phyloP scores from a whole-genome alignment of 495 filamentous ascomycete species.

The Thermothielavioides terrestris region DNA sequence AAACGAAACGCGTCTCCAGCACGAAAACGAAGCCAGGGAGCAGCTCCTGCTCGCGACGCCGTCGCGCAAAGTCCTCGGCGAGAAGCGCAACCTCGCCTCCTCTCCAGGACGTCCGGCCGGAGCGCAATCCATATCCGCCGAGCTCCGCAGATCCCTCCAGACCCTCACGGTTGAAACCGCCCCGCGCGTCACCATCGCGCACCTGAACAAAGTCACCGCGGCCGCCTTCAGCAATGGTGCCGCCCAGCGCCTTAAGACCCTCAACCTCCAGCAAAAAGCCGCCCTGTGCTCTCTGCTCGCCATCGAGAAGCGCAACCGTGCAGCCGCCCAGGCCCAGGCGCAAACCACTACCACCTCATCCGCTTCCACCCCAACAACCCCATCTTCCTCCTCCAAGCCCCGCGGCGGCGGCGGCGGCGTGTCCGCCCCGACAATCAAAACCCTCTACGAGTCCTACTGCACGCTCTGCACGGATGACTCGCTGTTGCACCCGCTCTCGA shows the following conservation, averaged over 20 bases:
- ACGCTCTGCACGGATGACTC: constrained; percentile 73
- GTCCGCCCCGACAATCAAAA: constrained; percentile 73
- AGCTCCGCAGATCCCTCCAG: constrained; percentile 42
- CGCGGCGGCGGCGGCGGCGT: constrained; percentile 30
- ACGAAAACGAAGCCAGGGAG: constrained; percentile 46
- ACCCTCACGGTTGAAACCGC: constrained; percentile 63
- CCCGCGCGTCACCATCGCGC: constrained; percentile 78
- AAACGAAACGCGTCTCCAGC: constrained; percentile 62
- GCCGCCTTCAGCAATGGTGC: constrained; percentile 79
- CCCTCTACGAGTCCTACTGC: constrained; percentile 71
- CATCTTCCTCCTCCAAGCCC: constrained; percentile 20
- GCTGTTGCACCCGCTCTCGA: constrained; percentile 74
- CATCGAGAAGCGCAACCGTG: constrained; percentile 58
- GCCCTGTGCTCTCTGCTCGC: constrained; percentile 80
- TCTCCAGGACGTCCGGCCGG: constrained; percentile 32
- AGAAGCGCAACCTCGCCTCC: constrained; percentile 39
- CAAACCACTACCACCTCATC: constrained; percentile 36
- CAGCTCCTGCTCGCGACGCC: constrained; percentile 40
- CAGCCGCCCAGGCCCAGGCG: constrained; percentile 52
- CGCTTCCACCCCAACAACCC: background rate
- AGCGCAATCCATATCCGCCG: constrained; percentile 16
- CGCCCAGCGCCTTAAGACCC: constrained; percentile 65
- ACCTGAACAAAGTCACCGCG: constrained; percentile 82
- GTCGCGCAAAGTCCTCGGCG: constrained; percentile 34
- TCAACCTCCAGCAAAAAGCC: constrained; percentile 96